phyloP scores from a whole-genome alignment of 2,329 filamentous ascomycete species.

The Colletotrichum musicola region DNA sequence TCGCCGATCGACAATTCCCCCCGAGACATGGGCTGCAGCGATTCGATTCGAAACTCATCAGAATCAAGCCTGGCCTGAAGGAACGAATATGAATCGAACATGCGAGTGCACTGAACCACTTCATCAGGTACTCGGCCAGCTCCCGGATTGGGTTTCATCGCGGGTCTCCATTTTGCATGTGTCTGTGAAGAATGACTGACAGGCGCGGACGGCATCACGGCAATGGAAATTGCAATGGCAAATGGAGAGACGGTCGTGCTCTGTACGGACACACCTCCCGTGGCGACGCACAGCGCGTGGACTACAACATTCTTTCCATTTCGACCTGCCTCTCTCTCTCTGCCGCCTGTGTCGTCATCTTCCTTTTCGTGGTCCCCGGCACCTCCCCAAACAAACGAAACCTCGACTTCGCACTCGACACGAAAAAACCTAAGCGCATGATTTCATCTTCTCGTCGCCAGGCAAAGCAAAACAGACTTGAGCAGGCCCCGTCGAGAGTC shows the following conservation, averaged over 20 bases:
- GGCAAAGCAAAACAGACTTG: slow-evolving; percentile 15
- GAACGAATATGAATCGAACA: neutral
- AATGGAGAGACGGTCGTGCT: neutral
- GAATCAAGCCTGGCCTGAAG: neutral
- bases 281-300: no score
- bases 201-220: neutral
- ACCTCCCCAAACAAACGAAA: no score
- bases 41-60: neutral
- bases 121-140: neutral
- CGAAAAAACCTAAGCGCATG: neutral
- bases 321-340: no score
- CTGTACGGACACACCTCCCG: no score
- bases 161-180: neutral
- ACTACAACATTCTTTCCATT: no score
- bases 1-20: slow-evolving; percentile 12
- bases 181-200: neutral
- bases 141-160: neutral
- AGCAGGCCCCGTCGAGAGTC: neutral
- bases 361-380: no score
- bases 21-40: slow-evolving; percentile 11
- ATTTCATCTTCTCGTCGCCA: neutral
- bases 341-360: no score
- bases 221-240: neutral
- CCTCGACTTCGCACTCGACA: no score
- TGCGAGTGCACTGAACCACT: neutral